These are phyloP conservation scores for Clavaria fumosa DNA, from an alignment of 768 basidiomycete species.

Conservation along the genomic window DNA sequence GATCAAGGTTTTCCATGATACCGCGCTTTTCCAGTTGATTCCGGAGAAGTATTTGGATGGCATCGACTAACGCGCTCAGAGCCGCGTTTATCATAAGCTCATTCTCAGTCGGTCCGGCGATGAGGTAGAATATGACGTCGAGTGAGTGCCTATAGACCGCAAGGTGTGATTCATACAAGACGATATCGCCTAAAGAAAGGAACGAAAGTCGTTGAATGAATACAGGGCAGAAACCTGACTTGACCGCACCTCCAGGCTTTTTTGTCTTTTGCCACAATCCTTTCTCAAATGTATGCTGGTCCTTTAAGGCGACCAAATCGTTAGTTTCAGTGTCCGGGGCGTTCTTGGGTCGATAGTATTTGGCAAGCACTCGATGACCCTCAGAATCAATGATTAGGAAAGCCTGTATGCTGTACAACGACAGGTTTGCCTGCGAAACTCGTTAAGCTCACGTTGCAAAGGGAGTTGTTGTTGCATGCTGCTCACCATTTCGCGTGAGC, in stretches of 20 bases:
- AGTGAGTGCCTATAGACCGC: conserved; percentile 89
- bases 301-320: conserved; percentile 59
- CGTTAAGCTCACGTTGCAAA: too few relatives aligned
- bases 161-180: conserved; percentile 80
- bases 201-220: background rate
- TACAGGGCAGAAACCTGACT: background rate
- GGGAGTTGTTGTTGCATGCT: too few relatives aligned
- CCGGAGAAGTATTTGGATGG: conserved; percentile 68
- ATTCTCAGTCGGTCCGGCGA: conserved; percentile 79
- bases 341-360: conserved; percentile 78
- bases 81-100: conserved; percentile 91
- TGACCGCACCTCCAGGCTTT: conserved; percentile 65
- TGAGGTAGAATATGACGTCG: conserved; percentile 89
- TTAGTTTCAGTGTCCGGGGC: conserved; percentile 48
- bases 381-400: conserved; percentile 93
- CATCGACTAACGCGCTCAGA: conserved; percentile 73
- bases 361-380: conserved; percentile 86
- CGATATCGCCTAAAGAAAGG: conserved; percentile 64
- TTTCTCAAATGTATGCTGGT: conserved; percentile 93
- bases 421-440: conserved; percentile 44
- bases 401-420: conserved; percentile 75
- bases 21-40: conserved; percentile 92
- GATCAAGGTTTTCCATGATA: conserved; percentile 85
- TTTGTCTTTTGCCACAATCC: conserved; percentile 92
- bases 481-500: too few relatives aligned